Evolutionary conservation across 495 filamentous ascomycete species (phyloP), one percentile per base, ranked within the genome.

Genomic region (Podospora comata): DNA sequence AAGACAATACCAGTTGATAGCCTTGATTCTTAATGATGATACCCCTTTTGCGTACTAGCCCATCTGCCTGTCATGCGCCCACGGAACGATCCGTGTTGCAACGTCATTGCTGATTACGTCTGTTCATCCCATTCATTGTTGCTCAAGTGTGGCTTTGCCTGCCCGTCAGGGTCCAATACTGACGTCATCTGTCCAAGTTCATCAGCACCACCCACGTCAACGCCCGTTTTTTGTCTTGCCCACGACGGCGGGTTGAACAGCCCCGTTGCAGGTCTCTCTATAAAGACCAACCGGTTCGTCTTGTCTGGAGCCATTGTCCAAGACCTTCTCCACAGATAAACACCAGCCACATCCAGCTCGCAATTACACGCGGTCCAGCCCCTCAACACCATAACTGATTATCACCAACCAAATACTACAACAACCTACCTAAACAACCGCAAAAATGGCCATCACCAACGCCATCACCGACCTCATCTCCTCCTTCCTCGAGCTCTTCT

Each of bases 401-500:
- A 39, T 39, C 34, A 16, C 26, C 11, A 19, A 57, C 16, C 66
- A 64, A 32, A 2, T n/a, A 28, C 20, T 23, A 48, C 59, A 19
- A 59, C 23, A 58, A 69, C 53, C 23, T 11, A 66, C 61, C n/a
- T 39, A 54, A 58, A 30, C 27, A 28, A 67, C 34, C 28, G n/a
- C 13, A 62, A 73, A 77, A 68, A 78, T 78, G 76, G 72, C 76
- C 48, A 55, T 79, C 71, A 71, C 74, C 2, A 67, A 60, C 44
- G 77, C 76, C 7, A 32, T 79, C 26, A 63, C 72, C 9, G 75
- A 78, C 73, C 70, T 79, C 59, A 44, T 76, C 73, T 62, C 66
- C 60, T 78, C 76, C 27, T 16, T 78, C 72, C 70, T 63, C 69
- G 77, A 79, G 70, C 72, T 79, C 9, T 60, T 78, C 60, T 65